Percentiles rank a stretch among this genome's conserved stretches.
Conservation (phyloP, 257 asterid species). For the Scutellaria baicalensis region DNA sequence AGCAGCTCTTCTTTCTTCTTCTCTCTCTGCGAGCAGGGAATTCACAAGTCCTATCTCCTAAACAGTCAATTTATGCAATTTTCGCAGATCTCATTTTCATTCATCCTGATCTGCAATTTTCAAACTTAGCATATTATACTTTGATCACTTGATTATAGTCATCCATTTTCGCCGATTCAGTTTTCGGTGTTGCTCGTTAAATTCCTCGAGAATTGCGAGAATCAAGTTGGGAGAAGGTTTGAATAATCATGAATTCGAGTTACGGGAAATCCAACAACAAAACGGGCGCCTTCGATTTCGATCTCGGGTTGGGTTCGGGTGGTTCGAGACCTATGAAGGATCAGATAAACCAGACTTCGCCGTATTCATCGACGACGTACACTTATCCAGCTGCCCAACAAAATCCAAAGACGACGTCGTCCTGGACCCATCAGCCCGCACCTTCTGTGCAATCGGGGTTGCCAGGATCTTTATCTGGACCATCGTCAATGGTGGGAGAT, state of each 20-base stretch:
- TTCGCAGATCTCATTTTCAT: slow-evolving; percentile 15
- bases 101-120: slow-evolving; percentile 20
- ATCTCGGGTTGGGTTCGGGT: slow-evolving; percentile 64
- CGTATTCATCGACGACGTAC: slow-evolving; percentile 32
- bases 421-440: slow-evolving; percentile 82
- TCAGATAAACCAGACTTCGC: slow-evolving; percentile 43
- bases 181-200: neutral
- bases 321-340: slow-evolving; percentile 56
- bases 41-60: neutral
- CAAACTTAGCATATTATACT: neutral
- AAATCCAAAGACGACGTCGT: slow-evolving; percentile 43
- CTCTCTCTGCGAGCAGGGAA: neutral
- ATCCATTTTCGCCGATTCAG: neutral
- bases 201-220: slow-evolving; percentile 3
- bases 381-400: slow-evolving; percentile 32
- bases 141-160: neutral
- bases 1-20: neutral
- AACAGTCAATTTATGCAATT: neutral
- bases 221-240: neutral
- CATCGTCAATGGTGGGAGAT: slow-evolving; percentile 89
- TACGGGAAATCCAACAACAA: slow-evolving; percentile 61
- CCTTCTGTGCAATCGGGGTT: slow-evolving; percentile 31
- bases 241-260: slow-evolving; percentile 53
- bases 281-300: slow-evolving; percentile 75
- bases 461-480: slow-evolving; percentile 46